These are phyloP conservation scores for Bertia moriformis DNA, from an alignment of 2,329 filamentous ascomycete genomes.

Conservation along the genomic window DNA sequence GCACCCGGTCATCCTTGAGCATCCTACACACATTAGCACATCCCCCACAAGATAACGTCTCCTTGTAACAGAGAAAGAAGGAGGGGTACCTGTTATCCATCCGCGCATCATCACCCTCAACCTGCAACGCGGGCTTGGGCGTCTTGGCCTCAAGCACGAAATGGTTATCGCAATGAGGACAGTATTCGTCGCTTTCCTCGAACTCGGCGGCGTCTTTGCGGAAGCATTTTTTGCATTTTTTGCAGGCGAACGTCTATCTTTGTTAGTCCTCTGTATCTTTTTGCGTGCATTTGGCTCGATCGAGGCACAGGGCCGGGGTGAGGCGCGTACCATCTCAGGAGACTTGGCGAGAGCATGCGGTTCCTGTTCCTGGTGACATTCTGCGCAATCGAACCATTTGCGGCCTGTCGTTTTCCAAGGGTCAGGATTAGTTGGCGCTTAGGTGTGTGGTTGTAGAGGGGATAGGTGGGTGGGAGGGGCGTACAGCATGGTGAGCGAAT, in stretches of 20 bases:
- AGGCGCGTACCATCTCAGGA: constrained; percentile 53
- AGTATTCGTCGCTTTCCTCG: constrained; percentile 93
- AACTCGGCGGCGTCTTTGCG: constrained; percentile 85
- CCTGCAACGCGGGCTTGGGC: constrained; percentile 66
- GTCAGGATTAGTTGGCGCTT: background rate
- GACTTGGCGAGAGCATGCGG: constrained; percentile 61
- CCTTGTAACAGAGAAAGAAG: background rate
- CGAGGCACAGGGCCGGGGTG: background rate
- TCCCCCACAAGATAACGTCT: background rate
- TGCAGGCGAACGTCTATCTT: constrained; percentile 77
- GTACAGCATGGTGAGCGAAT: constrained; percentile 79
- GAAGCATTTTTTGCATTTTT: constrained; percentile 98
- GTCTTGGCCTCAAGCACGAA: constrained; percentile 82
- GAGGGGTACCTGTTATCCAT: constrained; percentile 40
- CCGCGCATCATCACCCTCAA: constrained; percentile 83
- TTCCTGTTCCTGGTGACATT: constrained; percentile 78
- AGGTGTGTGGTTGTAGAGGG: background rate
- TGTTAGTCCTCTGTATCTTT: no score
- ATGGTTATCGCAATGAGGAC: constrained; percentile 97
- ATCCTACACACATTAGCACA: constrained; percentile 36
- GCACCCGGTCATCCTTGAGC: constrained; percentile 64
- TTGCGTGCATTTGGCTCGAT: no score
- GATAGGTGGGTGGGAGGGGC: background rate
- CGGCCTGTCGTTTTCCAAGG: constrained; percentile 24
- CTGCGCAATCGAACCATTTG: constrained; percentile 98